Conservation (phyloP, 257 asterid species). For the Solanum sitiens region DNA sequence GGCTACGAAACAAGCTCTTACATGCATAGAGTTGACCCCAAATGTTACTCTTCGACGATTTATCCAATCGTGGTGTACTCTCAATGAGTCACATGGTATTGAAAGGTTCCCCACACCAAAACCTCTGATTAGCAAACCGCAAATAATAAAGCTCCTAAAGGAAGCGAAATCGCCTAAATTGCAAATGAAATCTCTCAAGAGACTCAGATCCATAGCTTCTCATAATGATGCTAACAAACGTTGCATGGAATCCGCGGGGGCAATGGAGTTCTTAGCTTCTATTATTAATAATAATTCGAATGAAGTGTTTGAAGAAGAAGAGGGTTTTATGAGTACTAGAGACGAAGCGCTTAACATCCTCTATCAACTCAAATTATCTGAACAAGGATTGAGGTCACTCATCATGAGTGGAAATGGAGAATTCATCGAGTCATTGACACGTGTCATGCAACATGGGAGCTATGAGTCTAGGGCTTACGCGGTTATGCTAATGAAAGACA, state of each 20-base stretch:
- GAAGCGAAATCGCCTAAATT: conserved; percentile 25
- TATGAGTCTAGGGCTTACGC: conserved; percentile 58
- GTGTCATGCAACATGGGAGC: conserved; percentile 40
- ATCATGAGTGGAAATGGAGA: conserved; percentile 1
- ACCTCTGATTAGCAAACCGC: conserved; percentile 43
- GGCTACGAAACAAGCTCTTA: conserved; percentile 45
- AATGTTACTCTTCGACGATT: conserved; percentile 73
- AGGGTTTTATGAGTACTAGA: background rate
- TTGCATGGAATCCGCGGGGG: conserved; percentile 51
- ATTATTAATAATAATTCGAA: conserved; percentile 10
- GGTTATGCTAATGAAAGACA: conserved; percentile 32
- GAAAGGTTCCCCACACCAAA: conserved; percentile 77
- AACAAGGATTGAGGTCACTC: conserved; percentile 26
- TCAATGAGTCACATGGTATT: conserved; percentile 43
- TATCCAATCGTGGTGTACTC: conserved; percentile 76
- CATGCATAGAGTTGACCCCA: conserved; percentile 42
- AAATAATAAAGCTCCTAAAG: conserved; percentile 36
- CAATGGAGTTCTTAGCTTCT: conserved; percentile 42
- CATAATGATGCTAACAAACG: conserved; percentile 50
- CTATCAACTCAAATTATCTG: conserved; percentile 41
- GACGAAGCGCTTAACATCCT: conserved; percentile 58
- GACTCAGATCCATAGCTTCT: conserved; percentile 55
- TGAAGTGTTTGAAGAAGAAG: conserved; percentile 9
- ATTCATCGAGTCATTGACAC: conserved; percentile 31
- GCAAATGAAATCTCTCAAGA: conserved; percentile 28